Percentiles rank a stretch among this genome's conserved stretches.
phyloP scores from a whole-genome alignment of 2,329 filamentous ascomycete species.

The Fulvia fulva region DNA sequence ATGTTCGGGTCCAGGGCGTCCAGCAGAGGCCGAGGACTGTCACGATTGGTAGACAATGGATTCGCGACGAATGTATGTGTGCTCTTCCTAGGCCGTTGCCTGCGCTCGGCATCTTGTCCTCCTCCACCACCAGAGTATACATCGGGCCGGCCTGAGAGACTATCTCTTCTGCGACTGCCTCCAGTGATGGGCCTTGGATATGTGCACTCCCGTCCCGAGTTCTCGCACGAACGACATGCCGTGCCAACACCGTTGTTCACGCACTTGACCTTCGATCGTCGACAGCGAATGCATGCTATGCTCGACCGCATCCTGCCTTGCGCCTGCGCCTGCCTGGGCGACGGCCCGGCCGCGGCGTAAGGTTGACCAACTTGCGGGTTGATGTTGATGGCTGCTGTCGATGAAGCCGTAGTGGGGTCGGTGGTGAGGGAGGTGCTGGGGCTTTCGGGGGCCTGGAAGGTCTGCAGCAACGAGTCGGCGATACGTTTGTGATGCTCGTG shows the following conservation, averaged over 20 bases:
- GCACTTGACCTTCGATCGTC: slow-evolving; percentile 82
- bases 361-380: slow-evolving; percentile 11
- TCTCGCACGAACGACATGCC: slow-evolving; percentile 70
- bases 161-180: slow-evolving; percentile 30
- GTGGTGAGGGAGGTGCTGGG: slow-evolving; percentile 7
- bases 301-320: slow-evolving; percentile 63
- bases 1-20: slow-evolving; percentile 61
- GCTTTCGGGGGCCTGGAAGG: slow-evolving; percentile 15
- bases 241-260: slow-evolving; percentile 70
- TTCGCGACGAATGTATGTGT: slow-evolving; percentile 33
- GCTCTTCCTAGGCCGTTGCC: slow-evolving; percentile 37
- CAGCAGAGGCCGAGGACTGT: slow-evolving; percentile 44
- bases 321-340: slow-evolving; percentile 28
- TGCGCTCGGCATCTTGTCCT: slow-evolving; percentile 27
- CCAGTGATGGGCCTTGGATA: slow-evolving; percentile 56
- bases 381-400: slow-evolving; percentile 2
- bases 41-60: slow-evolving; percentile 38
- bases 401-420: slow-evolving; percentile 13
- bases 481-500: slow-evolving; percentile 14
- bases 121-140: slow-evolving; percentile 4
- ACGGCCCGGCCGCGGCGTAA: slow-evolving; percentile 25
- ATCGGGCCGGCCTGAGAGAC: slow-evolving; percentile 20
- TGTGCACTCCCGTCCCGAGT: slow-evolving; percentile 66
- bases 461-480: slow-evolving; percentile 22
- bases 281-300: slow-evolving; percentile 72